Evolutionary conservation across 371 early-diverging fungal genomes (phyloP), one percentile per base, ranked within the genome.

Genomic region (Mucor sp.): DNA sequence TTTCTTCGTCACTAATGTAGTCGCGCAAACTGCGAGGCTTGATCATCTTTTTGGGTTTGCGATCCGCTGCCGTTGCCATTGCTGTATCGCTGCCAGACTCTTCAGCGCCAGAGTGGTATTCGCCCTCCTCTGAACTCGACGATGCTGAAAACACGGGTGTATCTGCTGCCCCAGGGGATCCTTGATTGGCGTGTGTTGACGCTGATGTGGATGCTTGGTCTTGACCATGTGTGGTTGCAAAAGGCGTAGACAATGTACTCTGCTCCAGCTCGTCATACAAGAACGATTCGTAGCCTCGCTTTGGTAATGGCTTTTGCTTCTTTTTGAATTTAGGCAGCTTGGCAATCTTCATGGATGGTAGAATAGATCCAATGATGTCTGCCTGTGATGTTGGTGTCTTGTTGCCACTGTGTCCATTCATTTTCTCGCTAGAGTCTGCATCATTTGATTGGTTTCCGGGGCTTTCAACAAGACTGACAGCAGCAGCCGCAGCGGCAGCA

Each of bases 1-100:
- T 71, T 25, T 69, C 74, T 17, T 77, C 80, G 23, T 79, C 86
- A 30, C 85, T 85, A 17, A 85, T 75, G 57, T 85, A 85, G 33
- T 85, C 86, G 11, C 86, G 81, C 33, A 85, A 74, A 11, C 86
- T 68, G n/a, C 74, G 43, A 30, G 66, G 66, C 11, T 37, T 39
- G 23, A 53, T 25, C 9, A 35, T 32, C 15, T 61, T 61, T 53
- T 33, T 9, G 28, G 21, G 15, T 33, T 17, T 0, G 12, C 12
- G 57, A 57, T 33, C 23, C n/a, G 5, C 44, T 59, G 19, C 48
- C 39, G 27, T 71, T 68, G 55, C 30, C 27, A 63, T 50, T 8
- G 39, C 50, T 30, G 57, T 33, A 28, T 57, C 57, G 11, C 33
- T 32, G 0, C 32, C 25, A 33, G 57, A 30, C 21, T 64, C 65